These are phyloP conservation scores for Arthrobotrys musiformis DNA, from an alignment of 2,329 filamentous ascomycete genomes.

Conservation along the genomic window DNA sequence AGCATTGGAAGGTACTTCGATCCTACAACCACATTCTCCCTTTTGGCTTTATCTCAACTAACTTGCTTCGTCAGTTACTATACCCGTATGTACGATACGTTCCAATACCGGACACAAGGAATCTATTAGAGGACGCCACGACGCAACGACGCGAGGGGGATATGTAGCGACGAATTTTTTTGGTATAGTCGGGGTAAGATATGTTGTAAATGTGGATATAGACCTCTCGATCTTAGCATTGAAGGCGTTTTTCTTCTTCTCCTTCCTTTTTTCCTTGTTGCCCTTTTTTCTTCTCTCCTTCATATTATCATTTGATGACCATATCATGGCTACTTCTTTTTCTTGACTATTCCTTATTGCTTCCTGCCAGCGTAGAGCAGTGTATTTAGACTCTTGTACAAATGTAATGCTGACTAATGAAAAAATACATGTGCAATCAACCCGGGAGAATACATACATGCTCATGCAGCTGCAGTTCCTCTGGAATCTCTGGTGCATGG, in stretches of 20 bases:
- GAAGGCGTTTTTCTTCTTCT: conserved; percentile 39
- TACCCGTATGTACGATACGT: conserved; percentile 74
- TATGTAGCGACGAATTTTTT: conserved; percentile 20
- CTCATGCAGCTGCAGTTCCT: background rate
- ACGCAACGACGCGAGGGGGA: background rate
- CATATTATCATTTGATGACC: background rate
- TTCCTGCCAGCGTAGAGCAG: conserved; percentile 16
- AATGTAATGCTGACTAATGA: conserved; percentile 21
- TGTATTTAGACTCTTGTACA: conserved; percentile 14
- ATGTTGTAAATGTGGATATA: conserved; percentile 36
- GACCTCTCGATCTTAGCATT: conserved; percentile 46
- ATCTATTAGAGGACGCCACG: conserved; percentile 72
- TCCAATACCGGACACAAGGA: conserved; percentile 87
- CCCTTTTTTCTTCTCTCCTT: background rate
- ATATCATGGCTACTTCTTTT: background rate
- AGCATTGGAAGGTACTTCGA: conserved; percentile 77
- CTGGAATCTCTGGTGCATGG: no score
- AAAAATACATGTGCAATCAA: background rate
- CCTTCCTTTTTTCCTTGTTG: background rate
- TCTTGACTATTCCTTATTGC: background rate
- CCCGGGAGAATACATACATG: background rate
- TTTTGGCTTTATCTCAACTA: background rate
- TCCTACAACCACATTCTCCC: background rate
- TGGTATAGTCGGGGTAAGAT: conserved; percentile 23
- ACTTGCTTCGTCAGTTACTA: conserved; percentile 21